Conservation (phyloP, 192 early-diverging fungal genomes). For the Coemansia sp. region DNA sequence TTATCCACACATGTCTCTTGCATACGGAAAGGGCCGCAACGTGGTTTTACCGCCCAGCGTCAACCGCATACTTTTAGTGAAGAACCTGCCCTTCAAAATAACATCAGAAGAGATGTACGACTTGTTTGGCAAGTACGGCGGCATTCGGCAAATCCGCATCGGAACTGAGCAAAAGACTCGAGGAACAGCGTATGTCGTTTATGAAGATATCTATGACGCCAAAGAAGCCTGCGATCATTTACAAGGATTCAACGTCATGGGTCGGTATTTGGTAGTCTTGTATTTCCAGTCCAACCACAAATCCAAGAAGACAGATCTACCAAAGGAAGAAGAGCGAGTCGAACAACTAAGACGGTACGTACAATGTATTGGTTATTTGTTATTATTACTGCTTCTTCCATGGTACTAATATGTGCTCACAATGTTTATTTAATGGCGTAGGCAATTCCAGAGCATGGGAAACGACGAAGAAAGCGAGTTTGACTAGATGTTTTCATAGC, state of each 20-base stretch:
- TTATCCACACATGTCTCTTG: slow-evolving; percentile 34
- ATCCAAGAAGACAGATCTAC: slow-evolving; percentile 77
- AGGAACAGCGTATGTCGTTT: slow-evolving; percentile 96
- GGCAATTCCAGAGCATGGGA: slow-evolving; percentile 42
- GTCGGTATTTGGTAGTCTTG: slow-evolving; percentile 91
- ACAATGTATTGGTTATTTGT: neutral
- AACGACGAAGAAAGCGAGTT: slow-evolving; percentile 40
- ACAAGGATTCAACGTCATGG: slow-evolving; percentile 94
- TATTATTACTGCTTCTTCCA: neutral
- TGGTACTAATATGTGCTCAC: neutral
- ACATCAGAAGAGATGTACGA: slow-evolving; percentile 97
- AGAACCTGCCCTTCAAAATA: slow-evolving; percentile 97
- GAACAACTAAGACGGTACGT: slow-evolving; percentile 67
- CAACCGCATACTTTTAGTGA: slow-evolving; percentile 90
- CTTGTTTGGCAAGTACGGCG: slow-evolving; percentile 95
- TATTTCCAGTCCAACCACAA: slow-evolving; percentile 86
- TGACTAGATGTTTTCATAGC: slow-evolving; percentile 6
- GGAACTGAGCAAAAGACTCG: slow-evolving; percentile 84
- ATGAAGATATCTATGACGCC: slow-evolving; percentile 97
- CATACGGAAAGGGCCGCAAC: slow-evolving; percentile 52
- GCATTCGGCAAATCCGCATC: slow-evolving; percentile 88
- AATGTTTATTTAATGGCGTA: slow-evolving; percentile 12
- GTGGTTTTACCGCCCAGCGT: slow-evolving; percentile 89
- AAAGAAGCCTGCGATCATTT: slow-evolving; percentile 97
- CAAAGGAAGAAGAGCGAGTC: slow-evolving; percentile 74